phyloP scores from a whole-genome alignment of 1,284 basidiomycete species.

The Schizophyllum amplum region DNA sequence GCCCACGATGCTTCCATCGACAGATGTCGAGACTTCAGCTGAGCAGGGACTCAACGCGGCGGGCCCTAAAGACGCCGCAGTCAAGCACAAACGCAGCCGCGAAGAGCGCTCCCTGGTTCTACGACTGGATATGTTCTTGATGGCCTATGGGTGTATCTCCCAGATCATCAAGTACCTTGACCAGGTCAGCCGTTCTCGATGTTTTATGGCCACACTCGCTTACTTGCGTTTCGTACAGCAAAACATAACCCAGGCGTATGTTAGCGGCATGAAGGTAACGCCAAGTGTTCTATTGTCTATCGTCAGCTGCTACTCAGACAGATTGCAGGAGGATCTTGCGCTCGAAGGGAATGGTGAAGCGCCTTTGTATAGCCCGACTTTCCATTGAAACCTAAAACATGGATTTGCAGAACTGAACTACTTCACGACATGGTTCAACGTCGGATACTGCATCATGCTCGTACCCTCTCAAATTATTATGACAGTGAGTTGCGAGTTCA shows the following conservation, averaged over 20 bases:
- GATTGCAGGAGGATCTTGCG: slow-evolving; percentile 6
- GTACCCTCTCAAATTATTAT: slow-evolving; percentile 14
- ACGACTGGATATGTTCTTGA: slow-evolving; percentile 11
- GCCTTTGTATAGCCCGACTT: background rate
- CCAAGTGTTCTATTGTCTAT: background rate
- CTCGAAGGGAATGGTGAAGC: slow-evolving; percentile 10
- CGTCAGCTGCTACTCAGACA: background rate
- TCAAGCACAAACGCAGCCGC: background rate
- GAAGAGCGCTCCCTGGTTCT: slow-evolving; percentile 10
- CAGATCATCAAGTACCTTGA: slow-evolving; percentile 14
- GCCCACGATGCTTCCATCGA: background rate
- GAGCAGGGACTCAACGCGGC: too few species aligned
- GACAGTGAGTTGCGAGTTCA: slow-evolving; percentile 8
- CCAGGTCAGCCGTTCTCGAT: slow-evolving; percentile 3
- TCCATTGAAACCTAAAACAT: background rate
- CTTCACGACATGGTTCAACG: slow-evolving; percentile 11
- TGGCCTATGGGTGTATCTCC: slow-evolving; percentile 11
- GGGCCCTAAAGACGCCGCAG: too few species aligned
- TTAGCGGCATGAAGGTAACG: slow-evolving; percentile 13
- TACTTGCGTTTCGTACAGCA: background rate
- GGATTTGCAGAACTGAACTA: slow-evolving; percentile 9
- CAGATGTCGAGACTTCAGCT: slow-evolving; percentile 1
- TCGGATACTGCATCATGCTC: slow-evolving; percentile 13
- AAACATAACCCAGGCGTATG: slow-evolving; percentile 12
- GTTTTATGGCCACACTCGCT: background rate